Percentiles rank a stretch among this genome's conserved stretches.
Conservation (phyloP, 2,329 filamentous ascomycete species). For the Coniella vitis region DNA sequence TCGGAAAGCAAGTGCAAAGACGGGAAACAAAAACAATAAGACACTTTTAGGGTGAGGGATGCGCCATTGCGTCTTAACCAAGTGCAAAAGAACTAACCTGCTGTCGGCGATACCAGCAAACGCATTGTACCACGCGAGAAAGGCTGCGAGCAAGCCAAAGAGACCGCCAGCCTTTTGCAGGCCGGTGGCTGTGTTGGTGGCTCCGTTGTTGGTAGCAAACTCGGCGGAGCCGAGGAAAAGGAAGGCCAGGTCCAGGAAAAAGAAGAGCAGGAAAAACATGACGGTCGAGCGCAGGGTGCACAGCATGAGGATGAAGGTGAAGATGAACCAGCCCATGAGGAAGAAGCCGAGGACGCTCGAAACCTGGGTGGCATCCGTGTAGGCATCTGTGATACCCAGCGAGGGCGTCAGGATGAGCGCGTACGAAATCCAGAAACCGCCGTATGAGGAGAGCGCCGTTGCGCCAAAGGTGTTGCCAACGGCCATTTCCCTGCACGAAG, state of each 20-base stretch:
- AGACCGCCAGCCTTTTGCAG: constrained; percentile 67
- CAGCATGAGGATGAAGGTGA: constrained; percentile 67
- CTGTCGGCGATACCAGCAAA: constrained; percentile 73
- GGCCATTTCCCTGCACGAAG: constrained; percentile 64
- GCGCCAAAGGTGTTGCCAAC: constrained; percentile 84
- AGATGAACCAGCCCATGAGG: constrained; percentile 77
- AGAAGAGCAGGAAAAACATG: constrained; percentile 72
- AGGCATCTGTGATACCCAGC: constrained; percentile 36
- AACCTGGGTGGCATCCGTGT: constrained; percentile 39
- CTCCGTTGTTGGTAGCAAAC: constrained; percentile 46
- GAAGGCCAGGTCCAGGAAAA: constrained; percentile 70
- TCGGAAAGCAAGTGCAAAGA: too few species aligned
- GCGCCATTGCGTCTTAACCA: background rate
- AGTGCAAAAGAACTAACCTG: constrained; percentile 38
- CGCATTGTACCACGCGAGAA: constrained; percentile 82
- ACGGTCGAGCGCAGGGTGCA: constrained; percentile 72
- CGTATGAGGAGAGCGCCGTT: constrained; percentile 73
- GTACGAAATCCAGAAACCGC: constrained; percentile 77
- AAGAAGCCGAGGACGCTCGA: constrained; percentile 65
- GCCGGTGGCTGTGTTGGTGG: constrained; percentile 34
- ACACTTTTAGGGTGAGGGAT: too few species aligned
- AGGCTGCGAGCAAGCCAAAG: constrained; percentile 75
- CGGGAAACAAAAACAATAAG: too few species aligned
- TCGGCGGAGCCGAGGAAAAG: constrained; percentile 63
- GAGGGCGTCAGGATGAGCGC: constrained; percentile 64